Evolutionary conservation across 257 asterid genomes (phyloP).

Genomic region (Jasminum sambac): DNA sequence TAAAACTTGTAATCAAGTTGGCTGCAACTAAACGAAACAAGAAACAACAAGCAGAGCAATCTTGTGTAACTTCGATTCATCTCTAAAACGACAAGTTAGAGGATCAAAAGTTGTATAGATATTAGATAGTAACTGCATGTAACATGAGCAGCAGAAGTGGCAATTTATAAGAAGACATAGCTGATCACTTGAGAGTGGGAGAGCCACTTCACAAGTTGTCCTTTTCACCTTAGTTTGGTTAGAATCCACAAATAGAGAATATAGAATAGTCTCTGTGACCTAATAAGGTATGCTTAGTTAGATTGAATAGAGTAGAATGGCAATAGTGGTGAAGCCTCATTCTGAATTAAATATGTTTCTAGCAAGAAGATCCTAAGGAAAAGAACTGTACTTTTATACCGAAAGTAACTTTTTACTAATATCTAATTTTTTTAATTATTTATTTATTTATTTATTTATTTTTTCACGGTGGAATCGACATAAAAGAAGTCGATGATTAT

Average conservation of each 20-base stretch:
- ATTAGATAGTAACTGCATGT: slow-evolving; percentile 2
- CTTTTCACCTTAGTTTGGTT: slow-evolving; percentile 41
- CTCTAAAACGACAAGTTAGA: slow-evolving; percentile 6
- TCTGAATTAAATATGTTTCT: background rate
- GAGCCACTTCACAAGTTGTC: slow-evolving; percentile 34
- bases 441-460: too few species aligned
- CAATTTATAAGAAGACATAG: slow-evolving; percentile 41
- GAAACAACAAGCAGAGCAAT: slow-evolving; percentile 36
- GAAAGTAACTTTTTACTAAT: background rate
- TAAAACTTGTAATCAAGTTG: slow-evolving; percentile 62
- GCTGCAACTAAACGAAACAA: slow-evolving; percentile 32
- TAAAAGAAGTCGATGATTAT: too few species aligned
- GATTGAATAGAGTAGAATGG: background rate
- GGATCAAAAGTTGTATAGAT: background rate
- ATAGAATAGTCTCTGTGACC: slow-evolving; percentile 25
- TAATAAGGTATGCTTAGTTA: background rate
- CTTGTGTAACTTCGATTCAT: slow-evolving; percentile 24
- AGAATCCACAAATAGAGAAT: slow-evolving; percentile 26
- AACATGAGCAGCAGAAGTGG: slow-evolving; percentile 15
- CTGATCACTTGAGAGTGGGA: slow-evolving; percentile 26
- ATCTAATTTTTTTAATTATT: too few species aligned
- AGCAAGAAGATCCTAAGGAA: background rate
- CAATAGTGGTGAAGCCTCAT: slow-evolving; percentile 24
- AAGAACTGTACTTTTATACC: slow-evolving; percentile 5
- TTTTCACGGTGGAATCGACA: too few species aligned